Evolutionary conservation across 2,329 filamentous ascomycete genomes (phyloP).

Genomic region (Aspergillus transmontanensis): DNA sequence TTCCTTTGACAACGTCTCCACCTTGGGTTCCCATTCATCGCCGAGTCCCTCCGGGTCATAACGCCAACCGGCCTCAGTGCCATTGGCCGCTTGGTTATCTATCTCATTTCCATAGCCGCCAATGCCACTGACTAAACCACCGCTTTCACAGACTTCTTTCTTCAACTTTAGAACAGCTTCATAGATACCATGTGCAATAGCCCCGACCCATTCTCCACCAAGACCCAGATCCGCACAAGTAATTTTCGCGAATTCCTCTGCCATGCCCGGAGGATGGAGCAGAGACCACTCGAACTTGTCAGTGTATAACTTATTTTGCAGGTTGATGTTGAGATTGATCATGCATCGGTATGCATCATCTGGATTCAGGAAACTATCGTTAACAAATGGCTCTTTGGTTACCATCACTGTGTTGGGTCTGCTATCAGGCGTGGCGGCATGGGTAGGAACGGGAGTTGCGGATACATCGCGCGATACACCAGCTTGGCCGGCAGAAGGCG

Average conservation of each 20-base stretch:
- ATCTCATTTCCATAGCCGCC: constrained; percentile 70
- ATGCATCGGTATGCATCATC: constrained; percentile 96
- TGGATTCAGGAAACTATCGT: constrained; percentile 77
- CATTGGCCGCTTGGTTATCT: constrained; percentile 83
- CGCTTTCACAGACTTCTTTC: constrained; percentile 94
- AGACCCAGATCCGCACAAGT: constrained; percentile 92
- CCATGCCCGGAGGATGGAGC: constrained; percentile 85
- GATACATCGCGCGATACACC: constrained; percentile 56
- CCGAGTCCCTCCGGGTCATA: constrained; percentile 90
- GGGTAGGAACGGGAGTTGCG: constrained; percentile 54
- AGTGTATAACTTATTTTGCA: constrained; percentile 87
- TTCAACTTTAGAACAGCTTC: constrained; percentile 90
- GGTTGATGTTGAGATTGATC: constrained; percentile 85
- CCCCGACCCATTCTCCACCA: constrained; percentile 88
- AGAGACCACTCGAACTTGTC: constrained; percentile 99
- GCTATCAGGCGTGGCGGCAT: constrained; percentile 62
- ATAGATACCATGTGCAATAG: constrained; percentile 95
- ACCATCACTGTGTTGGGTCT: constrained; percentile 29
- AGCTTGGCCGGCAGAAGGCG: constrained; percentile 28
- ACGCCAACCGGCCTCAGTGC: constrained; percentile 87
- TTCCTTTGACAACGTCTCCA: constrained; percentile 83
- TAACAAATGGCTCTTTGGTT: constrained; percentile 49
- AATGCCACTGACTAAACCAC: constrained; percentile 77
- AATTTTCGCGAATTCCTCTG: constrained; percentile 87
- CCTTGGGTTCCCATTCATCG: constrained; percentile 80